These are phyloP conservation scores for Marchantia paleacea DNA, from an alignment of 225 moss, liverwort and hornwort genomes.

Conservation along the genomic window DNA sequence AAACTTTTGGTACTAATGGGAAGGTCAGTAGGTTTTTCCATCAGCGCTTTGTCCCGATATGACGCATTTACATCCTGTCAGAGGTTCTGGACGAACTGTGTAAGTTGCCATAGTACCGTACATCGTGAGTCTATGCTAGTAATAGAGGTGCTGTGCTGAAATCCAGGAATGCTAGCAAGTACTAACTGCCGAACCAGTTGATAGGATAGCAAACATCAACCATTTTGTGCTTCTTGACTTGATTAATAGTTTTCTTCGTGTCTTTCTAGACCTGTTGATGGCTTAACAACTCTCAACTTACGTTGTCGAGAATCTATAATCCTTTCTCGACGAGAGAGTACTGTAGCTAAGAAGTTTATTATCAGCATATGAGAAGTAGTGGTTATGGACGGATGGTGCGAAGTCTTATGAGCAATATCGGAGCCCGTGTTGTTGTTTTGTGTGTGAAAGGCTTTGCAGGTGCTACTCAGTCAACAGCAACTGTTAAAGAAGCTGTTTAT, in stretches of 20 bases:
- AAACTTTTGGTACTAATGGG: conserved; percentile 29
- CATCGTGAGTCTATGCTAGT: no score
- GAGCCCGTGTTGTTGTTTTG: conserved; percentile 25
- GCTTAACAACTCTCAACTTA: no score
- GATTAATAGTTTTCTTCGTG: background rate
- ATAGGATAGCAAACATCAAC: background rate
- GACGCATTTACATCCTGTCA: background rate
- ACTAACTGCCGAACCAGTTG: background rate
- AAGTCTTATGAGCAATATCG: conserved; percentile 25
- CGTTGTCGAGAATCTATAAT: no score
- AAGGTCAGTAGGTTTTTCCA: conserved; percentile 25
- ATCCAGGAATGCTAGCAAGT: background rate
- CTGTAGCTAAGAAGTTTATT: background rate
- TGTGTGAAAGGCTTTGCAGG: conserved; percentile 29
- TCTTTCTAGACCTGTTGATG: background rate
- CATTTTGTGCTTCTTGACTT: background rate
- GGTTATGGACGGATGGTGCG: background rate
- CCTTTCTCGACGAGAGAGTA: no score
- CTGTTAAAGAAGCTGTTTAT: conserved; percentile 27
- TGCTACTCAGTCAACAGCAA: conserved; percentile 21
- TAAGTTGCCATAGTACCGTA: background rate
- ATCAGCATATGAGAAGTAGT: no score
- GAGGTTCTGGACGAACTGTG: background rate
- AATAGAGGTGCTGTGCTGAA: no score
- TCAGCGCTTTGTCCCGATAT: background rate